phyloP scores from a whole-genome alignment of 441 rosid species.

The Cnidoscolus chayamansa region DNA sequence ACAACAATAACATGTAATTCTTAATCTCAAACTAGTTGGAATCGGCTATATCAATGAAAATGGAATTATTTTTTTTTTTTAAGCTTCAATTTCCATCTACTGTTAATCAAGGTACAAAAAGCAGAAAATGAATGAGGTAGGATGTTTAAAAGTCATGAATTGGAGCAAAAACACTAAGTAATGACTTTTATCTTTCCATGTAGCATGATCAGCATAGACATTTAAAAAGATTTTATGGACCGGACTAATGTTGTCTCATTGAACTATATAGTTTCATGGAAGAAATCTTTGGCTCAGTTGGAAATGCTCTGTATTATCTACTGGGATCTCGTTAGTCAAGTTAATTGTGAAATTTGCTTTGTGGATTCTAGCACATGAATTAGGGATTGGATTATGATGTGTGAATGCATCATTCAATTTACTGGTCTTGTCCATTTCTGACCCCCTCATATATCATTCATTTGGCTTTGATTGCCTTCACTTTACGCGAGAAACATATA shows the following conservation, averaged over 20 bases:
- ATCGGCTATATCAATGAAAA: neutral
- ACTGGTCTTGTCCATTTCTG: neutral
- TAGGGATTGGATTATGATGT: neutral
- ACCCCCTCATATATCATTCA: neutral
- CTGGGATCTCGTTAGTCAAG: neutral
- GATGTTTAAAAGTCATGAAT: neutral
- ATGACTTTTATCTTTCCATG: neutral
- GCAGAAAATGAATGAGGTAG: neutral
- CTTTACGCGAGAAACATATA: neutral
- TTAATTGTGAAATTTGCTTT: neutral
- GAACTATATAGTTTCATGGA: neutral
- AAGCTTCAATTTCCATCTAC: neutral
- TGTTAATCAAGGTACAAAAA: neutral
- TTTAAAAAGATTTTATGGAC: neutral
- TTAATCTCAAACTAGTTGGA: too few relatives aligned
- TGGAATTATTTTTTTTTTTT: neutral
- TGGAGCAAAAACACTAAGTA: neutral
- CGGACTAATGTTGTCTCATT: neutral
- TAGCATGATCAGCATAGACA: neutral
- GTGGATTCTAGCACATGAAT: neutral
- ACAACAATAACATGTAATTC: too few relatives aligned
- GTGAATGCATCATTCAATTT: neutral
- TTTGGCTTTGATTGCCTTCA: neutral
- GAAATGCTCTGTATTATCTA: neutral
- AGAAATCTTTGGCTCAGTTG: neutral